These are phyloP conservation scores for Sicyos edulis DNA, from an alignment of 306 rosid genomes.

Conservation along the genomic window DNA sequence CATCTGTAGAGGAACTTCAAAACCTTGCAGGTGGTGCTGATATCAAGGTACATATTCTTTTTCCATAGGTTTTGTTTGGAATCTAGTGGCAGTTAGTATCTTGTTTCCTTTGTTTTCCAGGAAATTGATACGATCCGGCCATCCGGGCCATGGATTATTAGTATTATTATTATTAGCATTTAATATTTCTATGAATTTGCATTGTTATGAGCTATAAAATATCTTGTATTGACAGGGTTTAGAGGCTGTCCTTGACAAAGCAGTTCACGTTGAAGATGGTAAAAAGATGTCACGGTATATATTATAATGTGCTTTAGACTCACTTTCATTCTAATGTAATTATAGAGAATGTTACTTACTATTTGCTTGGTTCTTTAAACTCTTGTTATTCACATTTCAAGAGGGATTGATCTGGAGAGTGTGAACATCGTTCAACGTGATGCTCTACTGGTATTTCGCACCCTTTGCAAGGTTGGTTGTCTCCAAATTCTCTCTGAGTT, in stretches of 20 bases:
- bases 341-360: constrained; percentile 3
- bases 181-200: constrained; percentile 1
- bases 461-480: constrained; percentile 91
- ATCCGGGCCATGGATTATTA: constrained; percentile 9
- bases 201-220: constrained; percentile 21
- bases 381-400: constrained; percentile 33
- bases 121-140: constrained; percentile 52
- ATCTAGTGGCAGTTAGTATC: neutral
- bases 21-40: constrained; percentile 97
- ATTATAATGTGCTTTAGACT: constrained; percentile 5
- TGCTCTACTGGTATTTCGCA: constrained; percentile 89
- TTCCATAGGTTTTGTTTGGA: constrained; percentile 1
- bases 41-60: constrained; percentile 64
- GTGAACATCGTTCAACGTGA: constrained; percentile 82
- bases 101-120: constrained; percentile 4
- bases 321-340: constrained; percentile 13
- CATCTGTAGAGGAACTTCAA: constrained; percentile 93
- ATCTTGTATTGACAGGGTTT: constrained; percentile 57
- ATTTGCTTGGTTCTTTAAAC: constrained; percentile 27
- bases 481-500: constrained; percentile 23
- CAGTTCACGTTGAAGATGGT: constrained; percentile 94
- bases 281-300: constrained; percentile 87
- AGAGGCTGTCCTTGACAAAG: constrained; percentile 97
- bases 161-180: neutral
- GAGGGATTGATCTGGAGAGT: constrained; percentile 98